Base-by-base conservation (phyloP, 2,329 filamentous ascomycete species). In the Trichoderma atroviride region DNA sequence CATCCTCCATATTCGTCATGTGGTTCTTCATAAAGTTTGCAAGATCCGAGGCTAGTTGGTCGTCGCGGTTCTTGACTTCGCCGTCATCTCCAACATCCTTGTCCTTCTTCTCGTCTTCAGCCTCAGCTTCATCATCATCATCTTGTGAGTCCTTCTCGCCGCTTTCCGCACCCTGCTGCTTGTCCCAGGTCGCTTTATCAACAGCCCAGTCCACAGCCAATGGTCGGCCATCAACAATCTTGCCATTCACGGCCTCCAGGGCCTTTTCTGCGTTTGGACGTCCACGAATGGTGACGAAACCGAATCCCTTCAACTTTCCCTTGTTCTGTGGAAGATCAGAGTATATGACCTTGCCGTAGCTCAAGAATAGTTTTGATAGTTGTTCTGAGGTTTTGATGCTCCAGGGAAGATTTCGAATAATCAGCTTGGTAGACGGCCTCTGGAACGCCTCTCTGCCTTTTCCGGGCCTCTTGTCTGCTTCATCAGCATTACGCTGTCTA, bases 151-250 rank as follows among this genome's bases (percentile, higher is more conserved):
- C 71, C 16, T 81, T 77, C 4, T 75, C 77, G n/a, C 78, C 80
- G 9, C 79, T 78, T n/a, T 79, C 79, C 2, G 78, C 78, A 2
- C 77, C 74, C 35, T 89, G 85, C 72, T 89, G 84, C 71, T 89
- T 85, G 71, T 94, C 87, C 93, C 93, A 99, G 7, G 91, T 89
- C 53, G 90, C 86, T 82, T 96, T 97, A 71, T 97, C 93, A 4
- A 98, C 94, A 37, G 96, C 95, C 93, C 93, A 99, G 81, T 99
- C 96, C 7, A 99, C 96, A 33, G 95, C 96, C 71, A 99, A 81
- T 10, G 90, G 91, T 75, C 96, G 88, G 2, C 94, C 96, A 78
- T 97, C 94, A 24, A 99, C 86, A 71, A 92, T 88, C 78, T 93
- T 97, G 70, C 95, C 96, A 80, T 98, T 99, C 74, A 98, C 84